Base-by-base conservation (phyloP, 116 monocot species). In the Zostera marina region DNA sequence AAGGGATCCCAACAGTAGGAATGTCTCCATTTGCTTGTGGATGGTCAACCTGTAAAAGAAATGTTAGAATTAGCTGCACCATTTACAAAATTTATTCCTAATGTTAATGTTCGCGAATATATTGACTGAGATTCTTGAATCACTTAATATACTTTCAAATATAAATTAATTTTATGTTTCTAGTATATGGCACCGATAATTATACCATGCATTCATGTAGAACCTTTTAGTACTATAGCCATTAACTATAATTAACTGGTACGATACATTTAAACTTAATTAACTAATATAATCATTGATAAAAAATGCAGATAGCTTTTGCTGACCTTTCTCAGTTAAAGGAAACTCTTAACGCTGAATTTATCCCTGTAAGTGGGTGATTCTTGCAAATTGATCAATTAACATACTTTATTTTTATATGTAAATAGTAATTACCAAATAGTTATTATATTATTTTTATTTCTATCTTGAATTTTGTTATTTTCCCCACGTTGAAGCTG, bases 11-110 rank as follows among this genome's bases (percentile, higher is more conserved):
- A 20, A 70, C 96, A 51, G 84, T 96, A 63, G 96, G 89, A 71
- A 75, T 96, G 77, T 70, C 96, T 63, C 96, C 96, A 75, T 85
- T 88, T 80, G 85, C 89, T 66, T 85, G 79, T 76, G 96, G 96
- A 65, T 88, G 85, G 89, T 81, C 79, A 53, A 96, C 96, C 22
- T 62, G 58, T 42, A 56, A 74, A 65, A 88, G 85, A 96, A 85
- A 96, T 78, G 89, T 96, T 69, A 88, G 84, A 68, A 72, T 48
- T 71, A 63, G 0, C 51, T 42, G 32, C 22, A 47, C 42, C 42
- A 25, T 38, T 22, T 25, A 1, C 32, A 32, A 32, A 32, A 32
- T 3, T 32, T 32, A 32, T 32, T 32, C 32, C 5, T 32, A 32
- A 32, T 32, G 32, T 32, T 44, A 41, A 8, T 52, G 41, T 63